These are phyloP conservation scores for Phytopythium delawarense DNA, from an alignment of 352 stramenopile genomes.

Conservation along the genomic window DNA sequence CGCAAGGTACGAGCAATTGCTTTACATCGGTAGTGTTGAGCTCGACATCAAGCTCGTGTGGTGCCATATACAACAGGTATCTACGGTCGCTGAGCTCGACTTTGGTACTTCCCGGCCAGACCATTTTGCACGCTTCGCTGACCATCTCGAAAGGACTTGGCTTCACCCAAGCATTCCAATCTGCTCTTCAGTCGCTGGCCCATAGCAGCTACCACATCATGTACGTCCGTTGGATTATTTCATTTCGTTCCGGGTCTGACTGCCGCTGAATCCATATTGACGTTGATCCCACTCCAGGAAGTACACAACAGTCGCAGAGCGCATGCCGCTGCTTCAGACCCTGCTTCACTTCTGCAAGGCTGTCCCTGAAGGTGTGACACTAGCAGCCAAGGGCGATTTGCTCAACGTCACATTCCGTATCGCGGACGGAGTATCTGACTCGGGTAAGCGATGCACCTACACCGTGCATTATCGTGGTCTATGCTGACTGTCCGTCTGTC, in stretches of 20 bases:
- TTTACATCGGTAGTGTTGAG: background rate
- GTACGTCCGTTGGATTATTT: slow-evolving; percentile 19
- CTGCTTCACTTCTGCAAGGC: slow-evolving; percentile 23
- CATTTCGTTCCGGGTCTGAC: background rate
- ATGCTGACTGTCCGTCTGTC: slow-evolving; percentile 8
- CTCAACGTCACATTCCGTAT: slow-evolving; percentile 64
- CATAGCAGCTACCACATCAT: slow-evolving; percentile 45
- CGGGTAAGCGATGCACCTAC: slow-evolving; percentile 25
- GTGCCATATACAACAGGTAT: slow-evolving; percentile 33
- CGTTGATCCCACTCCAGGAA: slow-evolving; percentile 29
- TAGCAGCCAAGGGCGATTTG: slow-evolving; percentile 38
- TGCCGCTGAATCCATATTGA: background rate
- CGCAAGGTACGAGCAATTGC: slow-evolving; percentile 26
- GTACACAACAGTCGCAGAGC: slow-evolving; percentile 53
- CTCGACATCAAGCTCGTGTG: background rate
- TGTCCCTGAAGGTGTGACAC: slow-evolving; percentile 9
- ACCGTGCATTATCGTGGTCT: background rate
- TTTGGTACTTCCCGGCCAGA: slow-evolving; percentile 41
- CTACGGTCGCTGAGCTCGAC: slow-evolving; percentile 51
- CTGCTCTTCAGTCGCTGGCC: slow-evolving; percentile 45
- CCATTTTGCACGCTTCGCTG: slow-evolving; percentile 39
- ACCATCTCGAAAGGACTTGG: slow-evolving; percentile 47
- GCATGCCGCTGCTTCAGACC: slow-evolving; percentile 31
- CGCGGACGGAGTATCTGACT: slow-evolving; percentile 31
- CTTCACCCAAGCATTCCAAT: slow-evolving; percentile 34